A percentile compares a stretch with the other conserved stretches of the same genome.
Evolutionary conservation across 2,329 filamentous ascomycete genomes (phyloP).

Genomic region (Penicillium brevicompactum): DNA sequence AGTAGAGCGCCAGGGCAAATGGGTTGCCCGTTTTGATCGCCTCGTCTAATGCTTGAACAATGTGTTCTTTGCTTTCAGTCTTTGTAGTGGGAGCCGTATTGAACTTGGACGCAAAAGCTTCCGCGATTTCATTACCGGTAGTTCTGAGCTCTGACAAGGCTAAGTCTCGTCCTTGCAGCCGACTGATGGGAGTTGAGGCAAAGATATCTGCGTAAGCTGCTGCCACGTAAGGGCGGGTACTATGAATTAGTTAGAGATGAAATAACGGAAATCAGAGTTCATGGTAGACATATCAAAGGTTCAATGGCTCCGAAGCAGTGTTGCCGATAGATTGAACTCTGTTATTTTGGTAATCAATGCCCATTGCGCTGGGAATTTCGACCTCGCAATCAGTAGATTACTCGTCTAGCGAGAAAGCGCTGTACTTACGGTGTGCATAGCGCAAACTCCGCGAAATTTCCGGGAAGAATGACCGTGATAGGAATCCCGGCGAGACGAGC

Average conservation of each 20-base stretch:
- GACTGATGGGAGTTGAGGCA: constrained; percentile 11
- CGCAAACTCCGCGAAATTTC: constrained; percentile 20
- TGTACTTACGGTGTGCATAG: constrained; percentile 14
- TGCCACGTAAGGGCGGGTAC: constrained; percentile 19
- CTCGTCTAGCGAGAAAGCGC: neutral
- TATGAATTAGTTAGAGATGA: constrained; percentile 1
- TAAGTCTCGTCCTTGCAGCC: constrained; percentile 9
- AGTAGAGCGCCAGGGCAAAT: constrained; percentile 12
- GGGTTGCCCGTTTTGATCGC: neutral
- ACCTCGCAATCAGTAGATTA: neutral
- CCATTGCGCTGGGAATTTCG: constrained; percentile 10
- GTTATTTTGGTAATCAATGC: constrained; percentile 15
- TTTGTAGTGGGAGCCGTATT: neutral
- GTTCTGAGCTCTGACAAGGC: constrained; percentile 12
- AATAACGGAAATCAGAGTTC: neutral
- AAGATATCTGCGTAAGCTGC: constrained; percentile 20
- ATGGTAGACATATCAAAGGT: constrained; percentile 16
- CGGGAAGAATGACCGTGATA: constrained; percentile 9
- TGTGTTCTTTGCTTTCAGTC: constrained; percentile 6
- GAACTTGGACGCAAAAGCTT: constrained; percentile 7
- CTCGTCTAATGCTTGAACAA: constrained; percentile 7
- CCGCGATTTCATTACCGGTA: constrained; percentile 17
- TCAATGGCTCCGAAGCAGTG: constrained; percentile 6
- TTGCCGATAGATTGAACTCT: constrained; percentile 14
- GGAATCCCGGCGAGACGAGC: constrained; percentile 18